Evolutionary conservation across 2,329 filamentous ascomycete species (phyloP).

Genomic region (Zymoseptoria crescenta): DNA sequence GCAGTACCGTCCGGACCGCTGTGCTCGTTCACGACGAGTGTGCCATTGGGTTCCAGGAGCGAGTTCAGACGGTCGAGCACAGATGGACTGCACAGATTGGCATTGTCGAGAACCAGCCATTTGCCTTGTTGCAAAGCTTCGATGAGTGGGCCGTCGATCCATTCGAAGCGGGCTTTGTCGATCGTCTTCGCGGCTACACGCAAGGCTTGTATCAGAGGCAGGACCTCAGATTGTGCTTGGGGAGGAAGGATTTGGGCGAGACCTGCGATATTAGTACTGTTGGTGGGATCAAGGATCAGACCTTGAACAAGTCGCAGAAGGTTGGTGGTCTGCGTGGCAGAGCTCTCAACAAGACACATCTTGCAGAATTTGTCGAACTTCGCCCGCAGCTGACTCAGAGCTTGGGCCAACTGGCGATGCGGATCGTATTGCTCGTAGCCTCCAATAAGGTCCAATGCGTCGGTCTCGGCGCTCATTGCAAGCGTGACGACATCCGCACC

Average conservation of each 20-base stretch:
- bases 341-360: constrained; percentile 7
- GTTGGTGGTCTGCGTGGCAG: not conserved
- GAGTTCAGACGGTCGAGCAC: constrained; percentile 93
- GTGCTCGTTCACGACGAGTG: constrained; percentile 87
- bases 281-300: constrained; percentile 1
- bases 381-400: constrained; percentile 13
- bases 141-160: constrained; percentile 88
- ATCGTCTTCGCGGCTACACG: constrained; percentile 34
- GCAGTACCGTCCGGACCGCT: constrained; percentile 74
- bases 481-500: constrained; percentile 74
- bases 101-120: constrained; percentile 94
- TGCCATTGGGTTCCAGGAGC: constrained; percentile 80
- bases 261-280: not conserved
- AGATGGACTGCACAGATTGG: constrained; percentile 90
- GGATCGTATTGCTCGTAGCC: constrained; percentile 93
- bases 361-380: constrained; percentile 10
- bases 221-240: constrained; percentile 1
- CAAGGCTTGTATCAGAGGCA: constrained; percentile 7
- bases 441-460: constrained; percentile 94
- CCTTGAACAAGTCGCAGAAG: constrained; percentile 5
- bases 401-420: constrained; percentile 41
- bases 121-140: constrained; percentile 77
- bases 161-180: constrained; percentile 79
- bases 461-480: constrained; percentile 87
- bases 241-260: constrained; percentile 6